Conservation (phyloP, 179 eudicot species). For the Corrigiola litoralis region DNA sequence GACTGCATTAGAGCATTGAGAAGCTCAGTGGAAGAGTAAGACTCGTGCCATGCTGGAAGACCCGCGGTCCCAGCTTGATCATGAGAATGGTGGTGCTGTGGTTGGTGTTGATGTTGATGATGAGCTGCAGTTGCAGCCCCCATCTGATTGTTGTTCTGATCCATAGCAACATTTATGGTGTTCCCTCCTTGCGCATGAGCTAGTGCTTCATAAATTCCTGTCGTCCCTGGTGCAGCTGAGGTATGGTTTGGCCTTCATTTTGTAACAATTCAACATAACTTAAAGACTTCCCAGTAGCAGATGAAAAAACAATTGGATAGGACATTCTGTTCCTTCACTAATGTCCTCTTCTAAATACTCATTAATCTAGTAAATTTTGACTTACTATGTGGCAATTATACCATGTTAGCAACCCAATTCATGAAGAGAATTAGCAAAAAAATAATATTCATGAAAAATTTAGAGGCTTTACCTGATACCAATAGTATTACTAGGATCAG, state of each 20-base stretch:
- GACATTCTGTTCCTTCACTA: too few relatives aligned
- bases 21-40: conserved; percentile 29
- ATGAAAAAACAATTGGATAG: too few relatives aligned
- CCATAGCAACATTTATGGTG: conserved; percentile 7
- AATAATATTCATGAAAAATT: neutral
- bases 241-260: conserved; percentile 24
- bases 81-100: conserved; percentile 5
- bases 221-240: conserved; percentile 12
- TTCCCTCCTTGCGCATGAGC: conserved; percentile 17
- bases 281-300: neutral
- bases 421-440: neutral
- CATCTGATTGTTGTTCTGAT: conserved; percentile 19
- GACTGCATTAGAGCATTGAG: conserved; percentile 27
- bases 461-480: conserved; percentile 24
- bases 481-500: conserved; percentile 28
- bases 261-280: neutral
- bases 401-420: too few relatives aligned
- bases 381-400: too few relatives aligned
- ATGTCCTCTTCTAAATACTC: too few relatives aligned
- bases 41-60: conserved; percentile 26
- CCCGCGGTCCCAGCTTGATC: conserved; percentile 10
- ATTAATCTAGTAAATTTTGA: too few relatives aligned
- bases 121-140: neutral
- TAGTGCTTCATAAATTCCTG: conserved; percentile 21
- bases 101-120: conserved; percentile 6